These are phyloP conservation scores for Penstemon davidsonii DNA, from an alignment of 257 asterid species.

Conservation along the genomic window DNA sequence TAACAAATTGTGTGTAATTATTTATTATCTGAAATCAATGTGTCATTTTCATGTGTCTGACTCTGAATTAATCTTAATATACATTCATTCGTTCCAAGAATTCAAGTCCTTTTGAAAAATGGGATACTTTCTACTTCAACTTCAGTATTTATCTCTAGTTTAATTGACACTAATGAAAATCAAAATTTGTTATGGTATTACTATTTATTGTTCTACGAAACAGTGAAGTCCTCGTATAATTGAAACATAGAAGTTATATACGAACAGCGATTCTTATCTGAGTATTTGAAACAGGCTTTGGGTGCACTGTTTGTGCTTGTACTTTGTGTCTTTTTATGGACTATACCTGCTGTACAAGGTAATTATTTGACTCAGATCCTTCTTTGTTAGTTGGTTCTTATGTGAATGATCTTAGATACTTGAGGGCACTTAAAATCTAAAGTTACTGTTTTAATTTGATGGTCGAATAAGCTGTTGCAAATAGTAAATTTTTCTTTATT, in stretches of 20 bases:
- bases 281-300: slow-evolving; percentile 74
- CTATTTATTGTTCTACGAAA: background rate
- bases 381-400: background rate
- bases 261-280: slow-evolving; percentile 18
- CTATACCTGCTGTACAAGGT: slow-evolving; percentile 87
- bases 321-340: slow-evolving; percentile 76
- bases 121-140: no score
- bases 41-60: background rate
- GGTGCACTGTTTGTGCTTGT: slow-evolving; percentile 86
- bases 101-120: no score
- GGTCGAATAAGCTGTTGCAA: slow-evolving; percentile 5
- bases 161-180: no score
- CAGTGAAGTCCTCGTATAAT: background rate
- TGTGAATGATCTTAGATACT: no score
- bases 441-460: background rate
- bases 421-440: no score
- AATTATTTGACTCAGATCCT: slow-evolving; percentile 12
- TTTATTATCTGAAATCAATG: background rate
- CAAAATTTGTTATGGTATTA: background rate
- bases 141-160: no score
- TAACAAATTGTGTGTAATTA: no score
- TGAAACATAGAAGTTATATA: background rate
- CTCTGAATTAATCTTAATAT: background rate
- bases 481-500: slow-evolving; percentile 21
- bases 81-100: no score